phyloP scores from a whole-genome alignment of 2,329 filamentous ascomycete genomes.

The Nectriaceae sp. region DNA sequence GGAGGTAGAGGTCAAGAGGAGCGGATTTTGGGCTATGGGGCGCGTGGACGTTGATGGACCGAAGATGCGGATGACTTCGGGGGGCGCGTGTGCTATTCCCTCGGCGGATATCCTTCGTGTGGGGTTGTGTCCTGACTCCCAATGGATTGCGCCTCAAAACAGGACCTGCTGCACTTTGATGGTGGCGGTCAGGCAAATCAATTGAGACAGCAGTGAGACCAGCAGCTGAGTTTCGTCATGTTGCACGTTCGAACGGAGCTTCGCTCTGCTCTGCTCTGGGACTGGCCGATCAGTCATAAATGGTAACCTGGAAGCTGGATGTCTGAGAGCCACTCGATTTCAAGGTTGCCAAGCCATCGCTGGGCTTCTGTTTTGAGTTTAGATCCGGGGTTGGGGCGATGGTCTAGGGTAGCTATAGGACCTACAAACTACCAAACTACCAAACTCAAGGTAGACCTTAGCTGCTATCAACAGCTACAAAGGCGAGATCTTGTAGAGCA shows the following conservation, averaged over 20 bases:
- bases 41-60: constrained; percentile 25
- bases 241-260: no score
- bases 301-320: no score
- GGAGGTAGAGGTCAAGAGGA: not conserved
- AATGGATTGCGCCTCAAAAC: not conserved
- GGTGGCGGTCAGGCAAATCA: not conserved
- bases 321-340: not conserved
- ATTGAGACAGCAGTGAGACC: not conserved
- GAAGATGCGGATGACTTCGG: constrained; percentile 35
- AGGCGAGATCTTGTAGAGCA: no score
- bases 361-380: not conserved
- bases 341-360: not conserved
- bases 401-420: not conserved
- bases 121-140: constrained; percentile 8
- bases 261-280: no score
- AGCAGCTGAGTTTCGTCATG: no score
- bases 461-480: no score
- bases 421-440: no score
- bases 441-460: no score
- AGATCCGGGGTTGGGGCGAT: not conserved
- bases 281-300: no score
- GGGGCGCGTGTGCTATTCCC: constrained; percentile 25
- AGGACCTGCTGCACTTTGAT: not conserved
- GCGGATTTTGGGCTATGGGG: constrained; percentile 9
- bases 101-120: constrained; percentile 11